Percentiles rank a stretch among this genome's conserved stretches.
Conservation (phyloP, 73 alveolate genomes). For the Symbiodinium natans region DNA sequence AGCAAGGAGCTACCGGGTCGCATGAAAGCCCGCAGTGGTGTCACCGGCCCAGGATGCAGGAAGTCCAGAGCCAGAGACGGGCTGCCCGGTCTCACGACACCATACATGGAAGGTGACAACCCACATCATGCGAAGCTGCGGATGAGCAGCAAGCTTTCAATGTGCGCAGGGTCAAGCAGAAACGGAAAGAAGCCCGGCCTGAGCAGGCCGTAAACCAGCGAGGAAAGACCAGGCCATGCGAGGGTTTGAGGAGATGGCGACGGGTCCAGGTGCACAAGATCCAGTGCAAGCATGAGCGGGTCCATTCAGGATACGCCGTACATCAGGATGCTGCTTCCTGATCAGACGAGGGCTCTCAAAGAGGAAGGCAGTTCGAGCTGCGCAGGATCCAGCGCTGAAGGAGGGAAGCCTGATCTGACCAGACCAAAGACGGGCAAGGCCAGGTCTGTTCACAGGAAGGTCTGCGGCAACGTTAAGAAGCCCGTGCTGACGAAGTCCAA, state of each 20-base stretch:
- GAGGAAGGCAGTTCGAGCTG: neutral
- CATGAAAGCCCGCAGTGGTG: neutral
- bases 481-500: constrained; percentile 24
- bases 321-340: neutral
- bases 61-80: constrained; percentile 24
- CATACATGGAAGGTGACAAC: neutral
- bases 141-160: constrained; percentile 14
- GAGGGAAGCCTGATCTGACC: neutral
- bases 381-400: constrained; percentile 4
- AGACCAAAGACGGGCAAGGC: constrained; percentile 15
- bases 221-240: neutral
- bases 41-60: neutral
- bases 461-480: neutral
- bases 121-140: neutral
- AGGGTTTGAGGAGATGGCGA: neutral
- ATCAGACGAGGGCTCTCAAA: neutral
- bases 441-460: neutral
- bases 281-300: neutral
- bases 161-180: constrained; percentile 18
- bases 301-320: constrained; percentile 39
- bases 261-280: neutral
- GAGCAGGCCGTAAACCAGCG: neutral
- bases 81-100: constrained; percentile 23
- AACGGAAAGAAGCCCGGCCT: constrained; percentile 5
- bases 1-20: constrained; percentile 20